Evolutionary conservation across 139 green algal genomes (phyloP).

Genomic region (Haematococcus lacustris): DNA sequence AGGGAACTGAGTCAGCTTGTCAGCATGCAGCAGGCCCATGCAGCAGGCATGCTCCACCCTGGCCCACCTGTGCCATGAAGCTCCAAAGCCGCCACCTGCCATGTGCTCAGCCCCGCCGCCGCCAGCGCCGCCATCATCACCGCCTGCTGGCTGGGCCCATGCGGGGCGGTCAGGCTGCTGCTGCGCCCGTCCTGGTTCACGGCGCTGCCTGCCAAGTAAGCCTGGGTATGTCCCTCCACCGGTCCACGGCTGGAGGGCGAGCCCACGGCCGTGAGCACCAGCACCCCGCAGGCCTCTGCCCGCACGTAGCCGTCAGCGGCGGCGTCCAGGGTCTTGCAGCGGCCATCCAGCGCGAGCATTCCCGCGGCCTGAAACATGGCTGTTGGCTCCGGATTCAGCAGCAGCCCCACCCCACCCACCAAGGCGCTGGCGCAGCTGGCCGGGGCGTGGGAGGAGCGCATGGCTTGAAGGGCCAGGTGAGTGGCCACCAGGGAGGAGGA

Average conservation of each 20-base stretch:
- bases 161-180: conserved; percentile 79
- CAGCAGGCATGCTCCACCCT: too few relatives aligned
- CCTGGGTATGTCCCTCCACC: conserved; percentile 64
- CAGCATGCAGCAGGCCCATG: too few relatives aligned
- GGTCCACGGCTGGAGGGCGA: too few relatives aligned
- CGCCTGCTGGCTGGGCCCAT: conserved; percentile 59
- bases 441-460: not conserved
- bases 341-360: conserved; percentile 64
- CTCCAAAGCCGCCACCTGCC: conserved; percentile 38
- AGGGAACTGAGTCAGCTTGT: too few relatives aligned
- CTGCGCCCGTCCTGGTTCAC: conserved; percentile 90
- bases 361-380: conserved; percentile 73
- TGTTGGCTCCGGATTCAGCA: conserved; percentile 65
- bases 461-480: conserved; percentile 47
- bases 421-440: conserved; percentile 25
- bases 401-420: conserved; percentile 55
- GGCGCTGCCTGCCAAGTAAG: conserved; percentile 39
- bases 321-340: conserved; percentile 76
- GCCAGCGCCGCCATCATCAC: conserved; percentile 55
- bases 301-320: conserved; percentile 75
- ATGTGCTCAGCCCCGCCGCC: conserved; percentile 12
- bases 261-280: conserved; percentile 28
- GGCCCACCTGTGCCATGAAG: conserved; percentile 84
- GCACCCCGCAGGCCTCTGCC: conserved; percentile 43
- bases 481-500: conserved; percentile 67